These are phyloP conservation scores for Termitomyces sp. DNA, from an alignment of 768 basidiomycete species.

Conservation along the genomic window DNA sequence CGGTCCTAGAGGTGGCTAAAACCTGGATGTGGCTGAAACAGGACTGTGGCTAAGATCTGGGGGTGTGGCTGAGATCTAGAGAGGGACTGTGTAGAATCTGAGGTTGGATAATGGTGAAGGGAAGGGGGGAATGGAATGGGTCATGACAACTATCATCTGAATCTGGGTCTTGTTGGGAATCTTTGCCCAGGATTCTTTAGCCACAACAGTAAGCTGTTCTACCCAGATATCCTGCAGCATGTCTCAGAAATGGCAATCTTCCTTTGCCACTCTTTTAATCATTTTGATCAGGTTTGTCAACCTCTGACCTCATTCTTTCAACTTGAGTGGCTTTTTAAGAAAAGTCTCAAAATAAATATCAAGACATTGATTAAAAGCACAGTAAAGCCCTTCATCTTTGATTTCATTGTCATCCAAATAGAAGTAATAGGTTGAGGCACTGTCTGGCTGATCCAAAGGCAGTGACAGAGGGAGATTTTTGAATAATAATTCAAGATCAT, in stretches of 20 bases:
- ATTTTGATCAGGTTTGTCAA: background rate
- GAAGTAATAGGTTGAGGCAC: background rate
- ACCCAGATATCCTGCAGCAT: no score
- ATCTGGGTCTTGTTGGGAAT: no score
- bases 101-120: no score
- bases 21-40: no score
- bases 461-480: background rate
- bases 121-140: no score
- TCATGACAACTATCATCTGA: no score
- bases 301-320: background rate
- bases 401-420: background rate
- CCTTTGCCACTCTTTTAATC: background rate
- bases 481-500: background rate
- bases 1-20: no score
- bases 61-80: no score
- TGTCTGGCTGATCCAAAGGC: background rate
- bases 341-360: background rate
- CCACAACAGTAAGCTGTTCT: no score
- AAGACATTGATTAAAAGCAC: background rate
- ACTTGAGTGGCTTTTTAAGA: background rate
- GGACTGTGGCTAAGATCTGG: no score
- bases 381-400: background rate
- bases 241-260: background rate
- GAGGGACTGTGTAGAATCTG: no score
- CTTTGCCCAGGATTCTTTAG: no score